These are phyloP conservation scores for Furcasterigmium furcatum DNA, from an alignment of 2,329 filamentous ascomycete species.

Conservation along the genomic window DNA sequence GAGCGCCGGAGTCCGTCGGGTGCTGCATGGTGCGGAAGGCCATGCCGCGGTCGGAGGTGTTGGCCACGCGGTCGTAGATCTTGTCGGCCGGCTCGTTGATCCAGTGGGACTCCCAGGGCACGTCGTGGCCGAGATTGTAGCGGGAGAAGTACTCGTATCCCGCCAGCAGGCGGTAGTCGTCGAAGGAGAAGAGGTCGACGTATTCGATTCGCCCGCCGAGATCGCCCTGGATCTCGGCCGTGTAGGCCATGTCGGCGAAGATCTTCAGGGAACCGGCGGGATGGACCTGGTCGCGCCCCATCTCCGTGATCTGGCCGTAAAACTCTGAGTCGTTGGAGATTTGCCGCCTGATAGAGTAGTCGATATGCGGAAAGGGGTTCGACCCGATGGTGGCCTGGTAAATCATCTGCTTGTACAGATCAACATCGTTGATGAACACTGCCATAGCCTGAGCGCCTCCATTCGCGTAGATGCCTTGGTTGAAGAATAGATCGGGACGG, in stretches of 20 bases:
- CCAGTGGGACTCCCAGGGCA: neutral
- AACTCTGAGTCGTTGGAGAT: slow-evolving; percentile 26
- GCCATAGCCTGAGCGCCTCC: slow-evolving; percentile 8
- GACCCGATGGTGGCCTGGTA: neutral
- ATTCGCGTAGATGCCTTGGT: slow-evolving; percentile 29
- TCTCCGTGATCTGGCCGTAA: slow-evolving; percentile 31
- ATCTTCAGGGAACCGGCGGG: slow-evolving; percentile 27
- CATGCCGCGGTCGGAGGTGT: neutral
- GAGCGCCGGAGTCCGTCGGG: neutral
- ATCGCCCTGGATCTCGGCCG: slow-evolving; percentile 31
- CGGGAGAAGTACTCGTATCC: slow-evolving; percentile 10
- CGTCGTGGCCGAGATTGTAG: slow-evolving; percentile 4
- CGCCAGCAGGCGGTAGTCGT: slow-evolving; percentile 14
- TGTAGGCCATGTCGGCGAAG: slow-evolving; percentile 28
- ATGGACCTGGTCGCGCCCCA: slow-evolving; percentile 36
- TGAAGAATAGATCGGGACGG: slow-evolving; percentile 25
- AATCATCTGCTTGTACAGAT: neutral
- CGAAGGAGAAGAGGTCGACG: slow-evolving; percentile 26
- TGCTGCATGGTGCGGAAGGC: neutral
- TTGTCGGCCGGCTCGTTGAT: neutral
- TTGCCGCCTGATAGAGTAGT: slow-evolving; percentile 24
- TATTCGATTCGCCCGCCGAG: neutral
- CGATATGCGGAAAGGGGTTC: slow-evolving; percentile 8
- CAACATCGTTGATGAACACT: neutral
- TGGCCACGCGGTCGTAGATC: neutral